These are phyloP conservation scores for Verticillium nonalfalfae DNA, from an alignment of 2,329 filamentous ascomycete species.

Conservation along the genomic window DNA sequence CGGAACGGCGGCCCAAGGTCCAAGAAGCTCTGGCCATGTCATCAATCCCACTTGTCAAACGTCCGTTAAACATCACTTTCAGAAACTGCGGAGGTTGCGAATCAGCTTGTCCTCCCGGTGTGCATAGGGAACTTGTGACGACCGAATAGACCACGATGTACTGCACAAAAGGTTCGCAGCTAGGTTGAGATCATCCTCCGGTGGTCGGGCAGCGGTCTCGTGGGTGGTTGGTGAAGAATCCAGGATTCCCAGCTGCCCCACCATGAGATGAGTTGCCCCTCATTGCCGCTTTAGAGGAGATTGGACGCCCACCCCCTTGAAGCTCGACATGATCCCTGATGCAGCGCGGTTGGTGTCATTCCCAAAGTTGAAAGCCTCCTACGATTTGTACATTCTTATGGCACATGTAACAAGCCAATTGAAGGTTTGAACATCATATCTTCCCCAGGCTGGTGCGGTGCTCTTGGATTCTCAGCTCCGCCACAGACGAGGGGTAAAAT, in stretches of 20 bases:
- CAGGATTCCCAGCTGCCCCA: conserved; percentile 38
- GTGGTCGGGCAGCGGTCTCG: conserved; percentile 1
- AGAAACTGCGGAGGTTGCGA: neutral
- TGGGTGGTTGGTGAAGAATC: conserved; percentile 13
- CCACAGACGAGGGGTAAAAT: neutral
- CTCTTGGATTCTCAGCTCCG: neutral
- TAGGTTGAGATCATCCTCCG: neutral
- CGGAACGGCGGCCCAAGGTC: neutral
- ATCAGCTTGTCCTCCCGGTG: neutral
- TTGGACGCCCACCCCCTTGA: conserved; percentile 2
- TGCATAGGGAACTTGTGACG: neutral
- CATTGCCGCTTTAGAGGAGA: conserved; percentile 57
- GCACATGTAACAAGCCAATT: neutral
- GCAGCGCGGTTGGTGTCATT: neutral
- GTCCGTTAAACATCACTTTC: neutral
- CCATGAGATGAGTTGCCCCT: conserved; percentile 48
- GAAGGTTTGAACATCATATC: neutral
- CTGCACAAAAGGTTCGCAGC: neutral
- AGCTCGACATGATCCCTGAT: neutral
- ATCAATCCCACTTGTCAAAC: neutral
- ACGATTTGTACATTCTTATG: neutral
- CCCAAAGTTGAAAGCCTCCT: neutral
- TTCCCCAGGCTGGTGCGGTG: neutral
- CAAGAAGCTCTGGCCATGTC: neutral
- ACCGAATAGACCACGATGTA: neutral